A percentile compares a stretch with the other conserved stretches of the same genome.
Conservation (phyloP, 495 filamentous ascomycete genomes). For the Podospora tetraspora region DNA sequence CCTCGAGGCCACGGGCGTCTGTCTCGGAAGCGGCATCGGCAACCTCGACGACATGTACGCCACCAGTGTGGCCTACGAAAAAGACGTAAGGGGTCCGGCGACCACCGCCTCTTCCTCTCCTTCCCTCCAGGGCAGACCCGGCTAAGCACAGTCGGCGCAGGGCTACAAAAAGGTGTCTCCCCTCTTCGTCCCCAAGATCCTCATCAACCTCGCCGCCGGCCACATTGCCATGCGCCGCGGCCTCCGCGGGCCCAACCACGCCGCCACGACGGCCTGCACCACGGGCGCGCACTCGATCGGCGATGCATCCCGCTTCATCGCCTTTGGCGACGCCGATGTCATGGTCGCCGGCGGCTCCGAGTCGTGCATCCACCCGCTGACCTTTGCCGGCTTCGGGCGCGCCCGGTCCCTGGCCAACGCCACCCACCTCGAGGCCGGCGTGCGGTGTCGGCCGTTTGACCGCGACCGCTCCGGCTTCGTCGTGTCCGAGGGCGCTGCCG, state of each 20-base stretch:
- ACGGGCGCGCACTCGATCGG: conserved; percentile 92
- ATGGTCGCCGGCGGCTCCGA: conserved; percentile 94
- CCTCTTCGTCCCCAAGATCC: conserved; percentile 82
- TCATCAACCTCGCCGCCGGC: conserved; percentile 91
- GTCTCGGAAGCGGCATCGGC: conserved; percentile 93
- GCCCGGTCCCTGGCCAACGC: conserved; percentile 77
- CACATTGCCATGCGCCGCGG: conserved; percentile 91
- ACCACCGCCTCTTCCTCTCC: neutral
- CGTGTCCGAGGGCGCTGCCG: conserved; percentile 85
- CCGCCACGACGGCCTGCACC: conserved; percentile 89
- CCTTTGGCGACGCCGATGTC: conserved; percentile 82
- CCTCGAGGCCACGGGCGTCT: conserved; percentile 74
- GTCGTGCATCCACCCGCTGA: conserved; percentile 91
- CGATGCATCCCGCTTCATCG: conserved; percentile 86
- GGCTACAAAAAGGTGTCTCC: conserved; percentile 91
- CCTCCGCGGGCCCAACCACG: conserved; percentile 86
- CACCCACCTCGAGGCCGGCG: conserved; percentile 68
- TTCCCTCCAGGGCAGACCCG: neutral
- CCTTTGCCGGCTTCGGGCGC: conserved; percentile 84
- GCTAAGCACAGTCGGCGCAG: conserved; percentile 33
- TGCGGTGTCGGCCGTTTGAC: conserved; percentile 85
- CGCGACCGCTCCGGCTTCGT: conserved; percentile 78
- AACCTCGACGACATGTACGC: conserved; percentile 85
- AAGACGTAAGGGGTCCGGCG: conserved; percentile 51
- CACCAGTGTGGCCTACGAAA: conserved; percentile 69